Percentiles rank a stretch among this genome's conserved stretches.
phyloP scores from a whole-genome alignment of 441 rosid species.

The Gossypium lobatum region DNA sequence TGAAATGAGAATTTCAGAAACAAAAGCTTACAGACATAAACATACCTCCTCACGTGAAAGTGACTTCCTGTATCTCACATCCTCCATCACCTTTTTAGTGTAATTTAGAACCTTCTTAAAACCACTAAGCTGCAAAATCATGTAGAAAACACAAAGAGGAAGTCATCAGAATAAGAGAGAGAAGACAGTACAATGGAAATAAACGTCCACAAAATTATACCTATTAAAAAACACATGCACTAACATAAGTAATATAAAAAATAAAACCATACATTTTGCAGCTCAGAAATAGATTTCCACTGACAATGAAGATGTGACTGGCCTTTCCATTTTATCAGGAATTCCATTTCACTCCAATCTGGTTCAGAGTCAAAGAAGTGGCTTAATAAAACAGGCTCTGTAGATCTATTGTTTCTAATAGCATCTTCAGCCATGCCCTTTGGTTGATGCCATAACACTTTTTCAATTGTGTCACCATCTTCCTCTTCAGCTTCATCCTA shows the following conservation, averaged over 20 bases:
- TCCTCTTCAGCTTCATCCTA: slow-evolving; percentile 97
- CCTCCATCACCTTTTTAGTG: slow-evolving; percentile 87
- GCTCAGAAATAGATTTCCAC: slow-evolving; percentile 82
- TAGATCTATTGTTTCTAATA: slow-evolving; percentile 45
- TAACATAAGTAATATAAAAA: slow-evolving; percentile 10
- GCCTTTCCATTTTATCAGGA: slow-evolving; percentile 98
- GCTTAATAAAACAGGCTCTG: slow-evolving; percentile 69
- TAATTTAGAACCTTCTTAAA: slow-evolving; percentile 96
- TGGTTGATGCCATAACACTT: slow-evolving; percentile 97
- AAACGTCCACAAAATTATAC: background rate
- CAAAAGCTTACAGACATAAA: background rate
- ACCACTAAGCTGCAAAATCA: slow-evolving; percentile 84
- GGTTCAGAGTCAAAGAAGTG: slow-evolving; percentile 72
- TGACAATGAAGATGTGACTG: slow-evolving; percentile 98
- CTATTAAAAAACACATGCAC: slow-evolving; percentile 13
- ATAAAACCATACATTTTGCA: slow-evolving; percentile 69
- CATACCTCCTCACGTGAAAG: slow-evolving; percentile 97
- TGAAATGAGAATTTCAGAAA: slow-evolving; percentile 8
- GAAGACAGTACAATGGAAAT: background rate
- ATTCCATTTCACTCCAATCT: slow-evolving; percentile 90
- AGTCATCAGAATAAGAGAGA: slow-evolving; percentile 16
- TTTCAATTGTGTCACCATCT: slow-evolving; percentile 90
- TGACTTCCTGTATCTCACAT: slow-evolving; percentile 65
- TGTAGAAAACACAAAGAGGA: slow-evolving; percentile 1
- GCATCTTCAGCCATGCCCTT: slow-evolving; percentile 82